A percentile compares a stretch with the other conserved stretches of the same genome.
phyloP scores from a whole-genome alignment of 805 yeast genomes.

The Kodamaea lidongshanica region DNA sequence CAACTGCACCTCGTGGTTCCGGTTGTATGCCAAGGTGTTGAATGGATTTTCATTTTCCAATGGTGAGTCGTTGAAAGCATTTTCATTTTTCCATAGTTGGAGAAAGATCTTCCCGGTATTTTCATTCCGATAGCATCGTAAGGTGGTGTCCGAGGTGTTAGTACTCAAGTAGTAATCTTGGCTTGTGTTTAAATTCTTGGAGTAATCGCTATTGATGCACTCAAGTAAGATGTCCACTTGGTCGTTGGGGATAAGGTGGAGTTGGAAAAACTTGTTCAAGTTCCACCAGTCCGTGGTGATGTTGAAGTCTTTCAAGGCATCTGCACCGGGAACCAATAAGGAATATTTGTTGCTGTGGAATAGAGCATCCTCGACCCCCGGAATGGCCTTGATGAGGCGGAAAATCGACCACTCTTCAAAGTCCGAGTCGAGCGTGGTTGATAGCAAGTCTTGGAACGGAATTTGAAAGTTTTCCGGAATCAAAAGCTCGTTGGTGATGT shows the following conservation, averaged over 20 bases:
- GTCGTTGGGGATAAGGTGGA: slow-evolving; percentile 64
- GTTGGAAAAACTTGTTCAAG: slow-evolving; percentile 49
- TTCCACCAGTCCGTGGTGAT: slow-evolving; percentile 38
- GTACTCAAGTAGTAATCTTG: slow-evolving; percentile 38
- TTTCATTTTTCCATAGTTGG: slow-evolving; percentile 20
- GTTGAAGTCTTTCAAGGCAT: slow-evolving; percentile 48
- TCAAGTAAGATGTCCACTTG: slow-evolving; percentile 41
- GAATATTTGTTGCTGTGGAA: slow-evolving; percentile 38
- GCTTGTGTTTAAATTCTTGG: slow-evolving; percentile 5
- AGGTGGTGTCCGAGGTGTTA: slow-evolving; percentile 38
- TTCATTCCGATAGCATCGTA: slow-evolving; percentile 22
- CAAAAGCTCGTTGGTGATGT: slow-evolving; percentile 51
- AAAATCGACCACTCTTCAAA: slow-evolving; percentile 28
- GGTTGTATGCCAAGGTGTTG: slow-evolving; percentile 34
- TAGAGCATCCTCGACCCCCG: slow-evolving; percentile 38
- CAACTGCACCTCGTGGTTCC: slow-evolving; percentile 51
- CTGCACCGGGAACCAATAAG: slow-evolving; percentile 63
- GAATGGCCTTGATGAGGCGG: slow-evolving; percentile 41
- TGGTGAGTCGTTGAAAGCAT: too few species aligned
- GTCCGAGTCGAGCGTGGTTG: slow-evolving; percentile 41
- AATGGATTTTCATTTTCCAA: neutral
- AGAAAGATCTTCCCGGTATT: slow-evolving; percentile 28
- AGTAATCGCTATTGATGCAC: slow-evolving; percentile 35
- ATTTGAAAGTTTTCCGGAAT: slow-evolving; percentile 55
- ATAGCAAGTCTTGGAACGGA: slow-evolving; percentile 48